Base-by-base conservation (phyloP, 139 green algal genomes). In the Microglena sp. region DNA sequence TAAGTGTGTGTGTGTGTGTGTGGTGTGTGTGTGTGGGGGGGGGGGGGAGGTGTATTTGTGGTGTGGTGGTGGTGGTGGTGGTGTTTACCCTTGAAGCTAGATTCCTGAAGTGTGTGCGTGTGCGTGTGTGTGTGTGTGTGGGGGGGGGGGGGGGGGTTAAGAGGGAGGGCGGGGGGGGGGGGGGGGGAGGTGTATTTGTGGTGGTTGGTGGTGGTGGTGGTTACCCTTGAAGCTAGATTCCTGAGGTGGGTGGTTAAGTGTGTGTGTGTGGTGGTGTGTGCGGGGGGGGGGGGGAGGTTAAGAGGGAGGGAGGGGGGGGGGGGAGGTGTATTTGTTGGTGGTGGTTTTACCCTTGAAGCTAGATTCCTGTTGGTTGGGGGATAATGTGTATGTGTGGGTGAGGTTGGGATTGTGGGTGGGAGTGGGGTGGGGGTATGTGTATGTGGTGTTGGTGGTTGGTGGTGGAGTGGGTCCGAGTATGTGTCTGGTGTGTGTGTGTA, bases 31-130 rank as follows among this genome's bases (percentile, higher is more conserved):
- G 40, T 24, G 40, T 50, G 40, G 40, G 11, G 40, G 40, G 40
- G 40, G 18, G 6, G 22, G 21, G 22, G 21, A 35, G 55, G 31
- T 28, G 21, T 72, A 40, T 80, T 82, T 11, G 67, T 30, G 21
- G 54, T 61, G 66, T 90, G 75, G 1, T 11, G 40, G 11, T 11
- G 11, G 40, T 50, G 40, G 11, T 11, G 11, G 40, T 50, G 40
- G 11, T 11, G 40, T 50, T 18, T 18, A 50, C 18, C 40, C 18
- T 50, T 24, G 15, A 18, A 11, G 40, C 40, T 18, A 50, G 11
- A 18, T 11, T 50, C 15, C 40, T 11, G 11, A 18, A 24, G 40
- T 50, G 40, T 50, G 40, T 18, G 40, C 18, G 40, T 50, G 40
- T 50, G 40, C 18, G 11, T 50, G 11, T 50, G 40, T 50, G 40